A percentile compares a stretch with the other conserved stretches of the same genome.
Evolutionary conservation across 208 protist species (phyloP).

Genomic region (Wallacemonas sp.): DNA sequence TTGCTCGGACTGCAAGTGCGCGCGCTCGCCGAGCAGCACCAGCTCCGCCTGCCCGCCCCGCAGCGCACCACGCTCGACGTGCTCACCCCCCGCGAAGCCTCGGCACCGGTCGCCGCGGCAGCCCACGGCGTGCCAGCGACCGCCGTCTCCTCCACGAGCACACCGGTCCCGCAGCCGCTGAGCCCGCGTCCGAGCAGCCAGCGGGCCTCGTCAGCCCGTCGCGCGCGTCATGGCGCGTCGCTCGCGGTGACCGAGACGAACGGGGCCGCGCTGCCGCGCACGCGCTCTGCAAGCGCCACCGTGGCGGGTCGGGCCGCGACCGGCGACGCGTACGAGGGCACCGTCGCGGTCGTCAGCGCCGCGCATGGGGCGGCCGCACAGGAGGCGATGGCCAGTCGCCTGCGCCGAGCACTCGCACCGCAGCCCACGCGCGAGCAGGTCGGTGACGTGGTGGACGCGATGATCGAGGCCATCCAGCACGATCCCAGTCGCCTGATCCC

Average conservation of each 20-base stretch:
- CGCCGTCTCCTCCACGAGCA: neutral
- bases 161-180: no score
- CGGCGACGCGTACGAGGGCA: conserved; percentile 4
- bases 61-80: neutral
- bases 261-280: conserved; percentile 5
- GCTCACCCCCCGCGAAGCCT: neutral
- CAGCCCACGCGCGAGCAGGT: conserved; percentile 48
- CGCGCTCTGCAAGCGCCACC: conserved; percentile 4
- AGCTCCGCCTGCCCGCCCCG: neutral
- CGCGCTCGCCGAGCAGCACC: neutral
- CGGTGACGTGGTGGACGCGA: conserved; percentile 70
- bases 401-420: conserved; percentile 72
- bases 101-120: neutral
- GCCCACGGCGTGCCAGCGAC: neutral
- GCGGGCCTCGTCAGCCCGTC: no score
- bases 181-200: no score
- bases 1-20: neutral
- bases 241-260: no score
- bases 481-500: conserved; percentile 14
- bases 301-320: neutral
- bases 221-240: no score
- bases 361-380: neutral
- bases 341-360: conserved; percentile 1
- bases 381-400: conserved; percentile 35
- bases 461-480: conserved; percentile 49